phyloP scores from a whole-genome alignment of 73 alveolate genomes.

The Paramecium tetraurelia region DNA sequence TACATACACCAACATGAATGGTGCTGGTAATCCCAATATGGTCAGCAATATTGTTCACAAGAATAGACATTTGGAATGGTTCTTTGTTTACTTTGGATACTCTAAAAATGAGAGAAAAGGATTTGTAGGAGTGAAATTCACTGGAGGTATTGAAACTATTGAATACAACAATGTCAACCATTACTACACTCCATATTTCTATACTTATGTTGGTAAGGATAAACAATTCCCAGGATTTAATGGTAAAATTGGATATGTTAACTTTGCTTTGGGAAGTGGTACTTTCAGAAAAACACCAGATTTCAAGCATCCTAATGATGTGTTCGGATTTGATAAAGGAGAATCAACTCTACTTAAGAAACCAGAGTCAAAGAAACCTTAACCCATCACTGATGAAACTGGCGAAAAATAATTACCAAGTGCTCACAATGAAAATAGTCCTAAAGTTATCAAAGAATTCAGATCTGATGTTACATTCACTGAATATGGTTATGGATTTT shows the following conservation, averaged over 20 bases:
- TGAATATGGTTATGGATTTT: conserved; percentile 48
- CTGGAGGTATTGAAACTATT: neutral
- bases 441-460: neutral
- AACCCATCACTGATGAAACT: neutral
- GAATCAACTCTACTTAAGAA: neutral
- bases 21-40: conserved; percentile 53
- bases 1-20: conserved; percentile 47
- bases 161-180: conserved; percentile 10
- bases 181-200: conserved; percentile 28
- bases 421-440: neutral
- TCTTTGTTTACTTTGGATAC: conserved; percentile 50
- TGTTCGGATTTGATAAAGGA: conserved; percentile 9
- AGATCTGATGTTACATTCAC: neutral
- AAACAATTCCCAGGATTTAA: conserved; percentile 44
- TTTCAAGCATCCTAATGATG: conserved; percentile 15
- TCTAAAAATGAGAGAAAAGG: conserved; percentile 12
- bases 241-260: conserved; percentile 41
- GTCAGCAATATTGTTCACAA: conserved; percentile 33
- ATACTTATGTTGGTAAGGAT: conserved; percentile 2
- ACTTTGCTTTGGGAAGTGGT: conserved; percentile 5
- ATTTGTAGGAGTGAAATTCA: conserved; percentile 10
- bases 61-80: conserved; percentile 43
- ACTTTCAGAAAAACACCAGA: conserved; percentile 14
- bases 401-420: neutral
- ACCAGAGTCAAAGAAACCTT: neutral